Percentiles rank a stretch among this genome's conserved stretches.
These are phyloP conservation scores for Silene vulgaris DNA, from an alignment of 179 eudicot species.

Conservation along the genomic window DNA sequence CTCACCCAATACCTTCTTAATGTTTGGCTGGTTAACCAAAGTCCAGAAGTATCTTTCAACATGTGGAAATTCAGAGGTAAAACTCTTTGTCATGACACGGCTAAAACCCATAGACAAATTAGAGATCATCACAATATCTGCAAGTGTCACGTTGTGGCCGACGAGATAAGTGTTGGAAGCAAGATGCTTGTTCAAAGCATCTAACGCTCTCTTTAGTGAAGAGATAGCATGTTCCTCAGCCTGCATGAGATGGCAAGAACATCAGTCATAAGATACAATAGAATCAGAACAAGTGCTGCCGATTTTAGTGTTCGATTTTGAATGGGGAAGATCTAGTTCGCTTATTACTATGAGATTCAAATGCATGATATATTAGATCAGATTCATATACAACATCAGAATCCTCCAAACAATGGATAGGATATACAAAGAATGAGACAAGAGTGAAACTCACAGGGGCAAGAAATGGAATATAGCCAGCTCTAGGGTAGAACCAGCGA, in stretches of 20 bases:
- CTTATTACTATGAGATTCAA: too few species aligned
- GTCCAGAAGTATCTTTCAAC: constrained; percentile 81
- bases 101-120: constrained; percentile 46
- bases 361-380: too few species aligned
- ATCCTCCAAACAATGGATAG: neutral
- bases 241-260: constrained; percentile 23
- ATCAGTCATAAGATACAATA: neutral
- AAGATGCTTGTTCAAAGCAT: constrained; percentile 60
- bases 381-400: too few species aligned
- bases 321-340: neutral
- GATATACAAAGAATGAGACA: neutral
- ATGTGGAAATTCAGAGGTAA: constrained; percentile 70
- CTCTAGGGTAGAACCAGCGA: constrained; percentile 40
- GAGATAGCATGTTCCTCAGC: constrained; percentile 61
- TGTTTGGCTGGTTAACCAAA: constrained; percentile 62
- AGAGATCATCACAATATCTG: constrained; percentile 56
- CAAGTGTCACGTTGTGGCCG: constrained; percentile 59
- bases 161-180: constrained; percentile 61
- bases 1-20: constrained; percentile 58
- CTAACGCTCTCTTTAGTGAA: constrained; percentile 55
- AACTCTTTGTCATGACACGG: constrained; percentile 56
- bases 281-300: neutral
- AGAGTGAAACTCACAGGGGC: constrained; percentile 25
- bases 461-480: constrained; percentile 32
- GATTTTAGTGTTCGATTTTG: neutral